Evolutionary conservation across 2,329 filamentous ascomycete genomes (phyloP), one percentile per base, ranked within the genome.

Genomic region (Ceratocystis smalleyi): DNA sequence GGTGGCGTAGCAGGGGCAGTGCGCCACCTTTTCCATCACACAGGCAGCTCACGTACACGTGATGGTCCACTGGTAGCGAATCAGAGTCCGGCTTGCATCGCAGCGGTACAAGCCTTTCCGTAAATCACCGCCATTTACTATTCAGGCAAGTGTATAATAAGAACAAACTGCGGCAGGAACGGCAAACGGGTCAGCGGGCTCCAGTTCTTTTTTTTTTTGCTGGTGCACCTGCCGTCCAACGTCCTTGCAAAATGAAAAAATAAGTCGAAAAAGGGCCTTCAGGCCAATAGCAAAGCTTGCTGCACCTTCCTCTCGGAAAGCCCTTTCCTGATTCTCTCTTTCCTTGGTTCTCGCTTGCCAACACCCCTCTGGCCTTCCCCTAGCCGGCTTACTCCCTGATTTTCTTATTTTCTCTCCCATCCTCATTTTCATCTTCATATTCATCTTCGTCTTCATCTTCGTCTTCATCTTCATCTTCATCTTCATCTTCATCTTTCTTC

Each of bases 111-210:
- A 22, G 8, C n/a, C 12, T 55, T 55, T 30, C 51, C 54, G 54
- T 35, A 57, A 57, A 57, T 35, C 54, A 57, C 54, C 54, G 54
- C 54, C 54, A 27, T 35, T 2, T 40, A 40, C 15, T 40, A 40
- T 40, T 40, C 10, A 40, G 35, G 35, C 35, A 40, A 40, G 10
- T 40, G 35, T 15, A 40, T 35, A 32, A 30, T 35, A n/a, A n/a
- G 27, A 8, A n/a, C 30, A 35, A 8, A 27, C 19, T n/a, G 12
- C 54, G 54, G 54, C 54, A 57, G 54, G 54, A 57, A 57, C 54
- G 54, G 54, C 54, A 57, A 57, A 57, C 54, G 54, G 54, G 51
- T 55, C 54, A 57, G 54, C 54, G 54, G 54, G 54, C 27, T 19
- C 54, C 54, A 57, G 15, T 51, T 57, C 30, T 35, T 57, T 40